Percentiles rank a stretch among this genome's conserved stretches.
These are phyloP conservation scores for Tricholoma terreum DNA, from an alignment of 768 basidiomycete species.

Conservation along the genomic window DNA sequence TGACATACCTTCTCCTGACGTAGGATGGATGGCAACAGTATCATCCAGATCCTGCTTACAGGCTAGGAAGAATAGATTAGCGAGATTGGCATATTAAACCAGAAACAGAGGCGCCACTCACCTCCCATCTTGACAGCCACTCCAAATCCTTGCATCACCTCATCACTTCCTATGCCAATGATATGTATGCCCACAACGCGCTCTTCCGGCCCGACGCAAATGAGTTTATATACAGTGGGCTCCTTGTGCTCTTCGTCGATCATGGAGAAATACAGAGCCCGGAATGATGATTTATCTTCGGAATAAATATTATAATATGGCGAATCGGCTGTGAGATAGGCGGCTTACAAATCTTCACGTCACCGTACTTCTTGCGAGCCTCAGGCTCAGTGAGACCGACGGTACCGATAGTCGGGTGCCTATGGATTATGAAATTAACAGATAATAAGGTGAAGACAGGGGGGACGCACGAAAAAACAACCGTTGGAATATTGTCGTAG, in stretches of 20 bases:
- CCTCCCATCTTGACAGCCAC: conserved; percentile 98
- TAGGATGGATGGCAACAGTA: conserved; percentile 91
- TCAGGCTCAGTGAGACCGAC: conserved; percentile 94
- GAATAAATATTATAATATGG: neutral
- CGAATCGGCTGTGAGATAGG: conserved; percentile 2
- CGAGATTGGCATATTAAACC: neutral
- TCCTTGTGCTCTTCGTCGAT: conserved; percentile 88
- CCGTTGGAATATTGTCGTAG: conserved; percentile 90
- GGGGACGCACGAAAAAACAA: conserved; percentile 86
- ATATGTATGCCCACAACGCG: conserved; percentile 96
- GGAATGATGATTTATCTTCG: conserved; percentile 76
- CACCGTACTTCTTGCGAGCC: conserved; percentile 85
- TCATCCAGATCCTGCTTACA: conserved; percentile 81
- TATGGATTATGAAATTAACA: conserved; percentile 26
- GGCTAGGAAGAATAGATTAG: conserved; percentile 36
- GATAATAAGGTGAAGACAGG: conserved; percentile 1
- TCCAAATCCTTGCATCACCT: conserved; percentile 92
- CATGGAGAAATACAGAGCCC: conserved; percentile 90
- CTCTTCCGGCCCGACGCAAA: conserved; percentile 85
- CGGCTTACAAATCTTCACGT: conserved; percentile 86
- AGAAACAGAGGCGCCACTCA: conserved; percentile 19
- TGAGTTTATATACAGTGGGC: conserved; percentile 90
- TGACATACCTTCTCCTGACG: conserved; percentile 70
- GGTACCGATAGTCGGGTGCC: conserved; percentile 93
- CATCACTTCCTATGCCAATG: conserved; percentile 89